Base-by-base conservation (phyloP, 257 asterid species). In the Scutellaria baicalensis region DNA sequence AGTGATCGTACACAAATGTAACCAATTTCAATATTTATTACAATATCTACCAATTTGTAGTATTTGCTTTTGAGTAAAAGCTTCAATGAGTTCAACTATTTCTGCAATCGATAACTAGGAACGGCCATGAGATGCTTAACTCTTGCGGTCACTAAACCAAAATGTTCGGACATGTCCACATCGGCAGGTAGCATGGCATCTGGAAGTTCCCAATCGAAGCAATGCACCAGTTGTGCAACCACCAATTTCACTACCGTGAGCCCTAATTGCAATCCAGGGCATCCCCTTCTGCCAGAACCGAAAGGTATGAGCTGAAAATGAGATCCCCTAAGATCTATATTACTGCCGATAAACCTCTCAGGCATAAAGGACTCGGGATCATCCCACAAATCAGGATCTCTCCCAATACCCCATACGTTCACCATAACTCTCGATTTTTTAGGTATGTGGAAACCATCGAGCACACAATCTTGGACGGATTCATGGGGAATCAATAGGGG, bases 131-230 rank as follows among this genome's bases (percentile, higher is more conserved):
- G 63, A 43, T 66, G 69, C 20, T 65, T 38, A 5, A 59, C 70
- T 36, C 77, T 77, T 0, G 33, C 7, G 8, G 56, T 50, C 3
- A 71, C 77, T 17, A 71, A 20, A 31, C 81, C 77, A 71, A 77
- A 64, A 8, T 58, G 69, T 18, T 77, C 77, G 3, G 50, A 13
- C 81, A 77, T 78, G 75, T 79, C 77, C 17, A 79, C 0, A 14
- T 80, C 77, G 14, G 11, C 6, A 0, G 78, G 59, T 9, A 9
- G 0, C 76, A 50, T 35, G 7, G 40, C 80, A 44, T 60, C 39
- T 0, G 77, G 82, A 63, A 77, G 70, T 44, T 69, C 39, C 84
- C 84, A 80, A 31, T 80, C 73, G 38, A 77, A 80, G 73, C 80
- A 80, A 64, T 80, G 82, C 51, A 73, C 77, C 40, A 77, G 17